Evolutionary conservation across 805 yeast genomes (phyloP).

Genomic region (Kazachstania bromeliacearum): DNA sequence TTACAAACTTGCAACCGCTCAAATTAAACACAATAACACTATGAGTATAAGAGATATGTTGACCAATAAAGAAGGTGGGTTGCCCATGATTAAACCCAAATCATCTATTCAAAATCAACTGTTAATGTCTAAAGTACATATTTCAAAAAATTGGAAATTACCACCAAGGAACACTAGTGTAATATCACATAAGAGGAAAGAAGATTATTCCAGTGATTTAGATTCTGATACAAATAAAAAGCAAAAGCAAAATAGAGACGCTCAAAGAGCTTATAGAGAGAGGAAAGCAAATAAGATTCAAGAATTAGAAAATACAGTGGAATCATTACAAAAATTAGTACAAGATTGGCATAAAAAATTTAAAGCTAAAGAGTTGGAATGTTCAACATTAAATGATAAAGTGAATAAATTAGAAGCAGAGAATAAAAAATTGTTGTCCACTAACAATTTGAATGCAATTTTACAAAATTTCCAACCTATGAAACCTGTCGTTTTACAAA

Average conservation of each 20-base stretch:
- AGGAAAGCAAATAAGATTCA: conserved; percentile 74
- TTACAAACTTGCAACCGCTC: no score
- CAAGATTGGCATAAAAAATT: conserved; percentile 56
- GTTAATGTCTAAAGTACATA: conserved; percentile 6
- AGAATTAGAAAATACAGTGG: conserved; percentile 51
- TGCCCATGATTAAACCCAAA: conserved; percentile 3
- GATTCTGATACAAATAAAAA: conserved; percentile 29
- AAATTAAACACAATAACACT: no score
- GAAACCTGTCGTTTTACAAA: no score
- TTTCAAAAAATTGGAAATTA: conserved; percentile 19
- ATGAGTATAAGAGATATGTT: no score
- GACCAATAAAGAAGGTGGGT: not conserved
- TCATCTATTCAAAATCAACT: not conserved
- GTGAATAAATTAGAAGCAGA: no score
- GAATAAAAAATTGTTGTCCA: no score
- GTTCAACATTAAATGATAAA: no score
- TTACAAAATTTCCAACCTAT: no score
- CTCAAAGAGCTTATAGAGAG: conserved; percentile 85
- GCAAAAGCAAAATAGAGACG: conserved; percentile 90
- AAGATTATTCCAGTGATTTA: not conserved
- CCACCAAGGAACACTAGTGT: conserved; percentile 6
- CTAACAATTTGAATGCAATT: no score
- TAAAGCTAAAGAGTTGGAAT: conserved; percentile 9
- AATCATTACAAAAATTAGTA: conserved; percentile 35
- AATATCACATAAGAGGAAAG: not conserved